phyloP scores from a whole-genome alignment of 768 basidiomycete genomes.

The Gymnopilus dilepis region DNA sequence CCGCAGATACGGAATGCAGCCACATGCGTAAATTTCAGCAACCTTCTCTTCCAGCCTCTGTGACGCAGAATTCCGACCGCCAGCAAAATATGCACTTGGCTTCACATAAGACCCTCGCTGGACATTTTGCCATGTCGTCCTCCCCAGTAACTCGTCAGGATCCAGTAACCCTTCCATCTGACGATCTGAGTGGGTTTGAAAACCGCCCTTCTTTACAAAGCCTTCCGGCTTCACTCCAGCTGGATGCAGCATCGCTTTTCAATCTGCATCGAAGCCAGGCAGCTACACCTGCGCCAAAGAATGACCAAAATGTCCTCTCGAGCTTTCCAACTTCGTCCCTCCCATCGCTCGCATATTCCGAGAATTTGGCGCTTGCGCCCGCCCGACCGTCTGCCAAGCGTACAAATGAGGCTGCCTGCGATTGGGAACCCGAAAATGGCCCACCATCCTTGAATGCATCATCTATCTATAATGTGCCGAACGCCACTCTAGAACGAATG shows the following conservation, averaged over 20 bases:
- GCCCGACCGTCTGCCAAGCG: no score
- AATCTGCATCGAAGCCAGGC: neutral
- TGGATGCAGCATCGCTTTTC: neutral
- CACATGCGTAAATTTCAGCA: conserved; percentile 13
- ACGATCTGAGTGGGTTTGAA: neutral
- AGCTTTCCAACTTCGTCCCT: no score
- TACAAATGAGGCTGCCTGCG: no score
- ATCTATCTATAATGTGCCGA: conserved; percentile 59
- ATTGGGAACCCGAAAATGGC: neutral
- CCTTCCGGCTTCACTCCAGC: neutral
- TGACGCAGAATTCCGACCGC: neutral
- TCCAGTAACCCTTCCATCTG: neutral
- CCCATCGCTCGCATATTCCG: no score
- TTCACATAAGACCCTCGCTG: neutral
- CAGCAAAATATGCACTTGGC: neutral
- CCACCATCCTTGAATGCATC: conserved; percentile 50
- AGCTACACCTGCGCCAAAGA: neutral
- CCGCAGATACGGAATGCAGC: neutral
- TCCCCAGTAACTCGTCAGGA: conserved; percentile 20
- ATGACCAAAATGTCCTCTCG: no score
- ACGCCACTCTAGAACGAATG: conserved; percentile 55
- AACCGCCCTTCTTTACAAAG: neutral
- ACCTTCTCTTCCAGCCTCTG: neutral
- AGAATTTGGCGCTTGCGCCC: no score
- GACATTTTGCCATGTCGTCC: conserved; percentile 16